Conservation (phyloP, 805 yeast genomes). For the Spathaspora gorwiae region DNA sequence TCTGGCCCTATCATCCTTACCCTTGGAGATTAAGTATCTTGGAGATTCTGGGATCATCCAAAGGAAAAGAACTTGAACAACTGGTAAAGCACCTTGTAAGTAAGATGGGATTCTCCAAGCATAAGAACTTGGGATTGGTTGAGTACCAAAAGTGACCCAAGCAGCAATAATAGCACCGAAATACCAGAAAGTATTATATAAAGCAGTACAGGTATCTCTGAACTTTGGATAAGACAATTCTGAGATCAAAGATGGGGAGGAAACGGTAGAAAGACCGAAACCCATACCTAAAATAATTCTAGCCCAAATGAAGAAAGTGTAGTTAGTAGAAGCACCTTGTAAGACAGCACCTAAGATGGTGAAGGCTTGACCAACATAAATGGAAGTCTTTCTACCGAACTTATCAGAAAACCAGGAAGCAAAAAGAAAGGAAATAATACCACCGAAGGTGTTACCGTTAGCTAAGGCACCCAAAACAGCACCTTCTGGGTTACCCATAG, state of each 20-base stretch:
- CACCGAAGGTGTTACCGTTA: constrained; percentile 43
- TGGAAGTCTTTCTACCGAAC: constrained; percentile 35
- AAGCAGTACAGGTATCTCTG: constrained; percentile 37
- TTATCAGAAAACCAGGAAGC: constrained; percentile 28
- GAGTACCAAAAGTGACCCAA: constrained; percentile 48
- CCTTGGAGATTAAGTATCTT: constrained; percentile 39
- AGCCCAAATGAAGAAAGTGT: constrained; percentile 36
- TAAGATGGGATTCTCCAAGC: constrained; percentile 55
- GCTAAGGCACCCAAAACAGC: constrained; percentile 37
- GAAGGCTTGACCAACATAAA: constrained; percentile 21
- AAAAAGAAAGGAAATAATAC: constrained; percentile 22
- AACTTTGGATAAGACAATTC: constrained; percentile 49
- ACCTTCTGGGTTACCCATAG: constrained; percentile 37
- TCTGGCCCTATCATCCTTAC: constrained; percentile 40
- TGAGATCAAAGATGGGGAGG: constrained; percentile 47
- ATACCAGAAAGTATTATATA: constrained; percentile 50
- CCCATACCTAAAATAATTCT: constrained; percentile 51
- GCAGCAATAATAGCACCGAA: constrained; percentile 52
- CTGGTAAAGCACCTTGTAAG: constrained; percentile 46
- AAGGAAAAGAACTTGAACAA: constrained; percentile 32
- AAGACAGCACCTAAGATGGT: constrained; percentile 31
- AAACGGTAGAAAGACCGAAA: constrained; percentile 32
- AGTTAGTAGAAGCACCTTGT: constrained; percentile 33
- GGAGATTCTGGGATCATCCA: constrained; percentile 48
- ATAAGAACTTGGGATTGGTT: constrained; percentile 25